Evolutionary conservation across 257 asterid species (phyloP), one percentile per base, ranked within the genome.

Genomic region (Ballota nigra): DNA sequence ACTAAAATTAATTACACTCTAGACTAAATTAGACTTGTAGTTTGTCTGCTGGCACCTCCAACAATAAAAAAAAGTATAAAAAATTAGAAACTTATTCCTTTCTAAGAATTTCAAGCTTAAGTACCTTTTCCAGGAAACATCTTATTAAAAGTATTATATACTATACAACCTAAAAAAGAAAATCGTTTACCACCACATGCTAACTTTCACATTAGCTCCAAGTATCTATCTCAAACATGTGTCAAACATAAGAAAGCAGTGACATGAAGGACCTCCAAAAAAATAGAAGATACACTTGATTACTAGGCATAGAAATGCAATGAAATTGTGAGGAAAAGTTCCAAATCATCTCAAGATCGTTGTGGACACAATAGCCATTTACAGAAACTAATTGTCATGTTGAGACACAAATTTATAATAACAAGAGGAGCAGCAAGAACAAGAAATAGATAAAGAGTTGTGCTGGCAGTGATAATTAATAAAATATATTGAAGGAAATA

Each of bases 301-400:
- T 36, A 38, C 31, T 47, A 31, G 16, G n/a, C 20, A 22, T 38
- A 6, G 12, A n/a, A 8, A 12, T 16, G 20, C 67, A 22, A 49
- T 31, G 28, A 38, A 74, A 22, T 24, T 49, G 9, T 34, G 12
- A 22, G 55, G 18, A 31, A 56, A 51, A 40, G 13, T 40, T 19
- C 12, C 72, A 67, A 59, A 68, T 67, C 70, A 51, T 15, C 31
- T 33, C 57, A 45, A 49, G 26, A 68, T 22, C 66, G 38, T 47
- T 24, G 18, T 36, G 20, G 43, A n/a, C 34, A 18, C n/a, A 24
- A 49, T 16, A 68, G 55, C 43, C 12, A 4, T 9, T 12, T 51
- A 62, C 20, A 75, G 36, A 53, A 71, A 52, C 53, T 52, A 62
- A 11, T 57, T 34, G 26, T 12, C 68, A 63, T 22, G 61, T 63